phyloP scores from a whole-genome alignment of 495 filamentous ascomycete genomes.

The Zalerion maritima region DNA sequence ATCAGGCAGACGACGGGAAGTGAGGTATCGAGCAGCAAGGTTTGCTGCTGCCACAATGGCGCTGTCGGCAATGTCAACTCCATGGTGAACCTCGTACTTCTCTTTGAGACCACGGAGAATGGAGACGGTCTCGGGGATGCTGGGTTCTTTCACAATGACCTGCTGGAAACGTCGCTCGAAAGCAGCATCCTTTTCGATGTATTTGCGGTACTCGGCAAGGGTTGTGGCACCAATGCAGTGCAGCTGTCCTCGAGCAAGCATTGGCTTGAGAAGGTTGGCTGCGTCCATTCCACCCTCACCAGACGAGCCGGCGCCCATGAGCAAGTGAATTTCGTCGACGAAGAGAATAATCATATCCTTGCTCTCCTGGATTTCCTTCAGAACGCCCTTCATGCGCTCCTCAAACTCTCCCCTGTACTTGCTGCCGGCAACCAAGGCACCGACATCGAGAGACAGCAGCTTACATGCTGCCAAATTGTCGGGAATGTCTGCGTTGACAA shows the following conservation, averaged over 20 bases:
- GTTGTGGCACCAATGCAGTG: slow-evolving; percentile 98
- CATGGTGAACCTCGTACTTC: slow-evolving; percentile 94
- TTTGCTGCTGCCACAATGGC: slow-evolving; percentile 85
- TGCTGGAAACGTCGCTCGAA: slow-evolving; percentile 98
- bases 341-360: slow-evolving; percentile 95
- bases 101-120: slow-evolving; percentile 95
- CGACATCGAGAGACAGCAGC: slow-evolving; percentile 86
- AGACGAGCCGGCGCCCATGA: slow-evolving; percentile 89
- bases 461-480: slow-evolving; percentile 91
- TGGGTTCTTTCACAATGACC: slow-evolving; percentile 86
- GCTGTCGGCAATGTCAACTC: slow-evolving; percentile 85
- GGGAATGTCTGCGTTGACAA: slow-evolving; percentile 90
- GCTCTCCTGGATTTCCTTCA: slow-evolving; percentile 94
- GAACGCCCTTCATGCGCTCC: slow-evolving; percentile 94
- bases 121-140: slow-evolving; percentile 79
- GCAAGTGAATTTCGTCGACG: slow-evolving; percentile 93
- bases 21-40: slow-evolving; percentile 83
- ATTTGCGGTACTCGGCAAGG: slow-evolving; percentile 88
- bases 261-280: slow-evolving; percentile 91
- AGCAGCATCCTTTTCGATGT: slow-evolving; percentile 95
- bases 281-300: slow-evolving; percentile 98
- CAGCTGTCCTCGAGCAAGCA: slow-evolving; percentile 88
- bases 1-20: slow-evolving; percentile 77
- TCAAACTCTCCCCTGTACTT: slow-evolving; percentile 98
- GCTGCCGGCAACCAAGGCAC: slow-evolving; percentile 86